Conservation (phyloP, 306 rosid genomes). For the Prosopis cineraria region DNA sequence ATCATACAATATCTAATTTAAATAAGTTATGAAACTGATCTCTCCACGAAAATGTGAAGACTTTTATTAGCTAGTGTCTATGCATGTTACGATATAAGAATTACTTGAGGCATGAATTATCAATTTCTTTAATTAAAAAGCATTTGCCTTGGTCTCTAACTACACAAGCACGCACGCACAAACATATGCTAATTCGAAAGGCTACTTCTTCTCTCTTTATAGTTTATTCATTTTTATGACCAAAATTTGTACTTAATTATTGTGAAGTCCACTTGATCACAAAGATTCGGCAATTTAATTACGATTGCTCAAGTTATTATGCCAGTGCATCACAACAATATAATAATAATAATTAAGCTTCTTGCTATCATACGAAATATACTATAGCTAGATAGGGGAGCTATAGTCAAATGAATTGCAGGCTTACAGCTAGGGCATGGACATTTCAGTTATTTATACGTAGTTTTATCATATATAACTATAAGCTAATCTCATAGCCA, state of each 20-base stretch:
- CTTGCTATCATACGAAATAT: background rate
- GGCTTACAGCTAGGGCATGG: no score
- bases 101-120: no score
- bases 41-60: background rate
- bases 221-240: background rate
- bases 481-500: background rate
- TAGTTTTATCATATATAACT: background rate
- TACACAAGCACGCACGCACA: background rate
- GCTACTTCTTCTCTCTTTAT: background rate
- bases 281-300: background rate
- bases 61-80: background rate
- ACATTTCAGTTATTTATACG: background rate
- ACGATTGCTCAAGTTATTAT: background rate
- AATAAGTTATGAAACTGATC: background rate
- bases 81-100: no score
- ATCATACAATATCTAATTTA: background rate
- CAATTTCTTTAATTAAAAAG: background rate
- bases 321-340: background rate
- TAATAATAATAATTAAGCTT: background rate
- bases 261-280: background rate
- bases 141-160: background rate
- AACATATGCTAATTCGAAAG: background rate
- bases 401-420: no score
- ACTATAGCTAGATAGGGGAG: background rate
- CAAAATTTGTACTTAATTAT: background rate